Evolutionary conservation across 768 basidiomycete genomes (phyloP), one percentile per base, ranked within the genome.

Genomic region (Scleroderma citrinum): DNA sequence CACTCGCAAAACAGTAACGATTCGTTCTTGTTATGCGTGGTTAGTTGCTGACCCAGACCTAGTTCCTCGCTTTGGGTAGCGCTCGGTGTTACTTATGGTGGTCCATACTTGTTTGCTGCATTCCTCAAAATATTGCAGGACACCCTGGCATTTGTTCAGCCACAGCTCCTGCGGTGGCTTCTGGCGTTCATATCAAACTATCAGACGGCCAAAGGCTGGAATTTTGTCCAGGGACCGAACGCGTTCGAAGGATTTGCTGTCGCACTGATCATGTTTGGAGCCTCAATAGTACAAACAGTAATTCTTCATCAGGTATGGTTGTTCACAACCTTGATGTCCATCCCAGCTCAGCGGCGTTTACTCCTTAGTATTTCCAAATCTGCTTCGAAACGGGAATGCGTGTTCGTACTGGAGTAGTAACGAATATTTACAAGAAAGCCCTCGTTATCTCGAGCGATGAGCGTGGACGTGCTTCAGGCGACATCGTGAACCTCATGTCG

Each of bases 401-500:
- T n/a, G 79, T 96, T 38, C 83, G 92, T 24, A 86, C 90, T 0
- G 94, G 93, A 0, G 77, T 98, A 19, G 81, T 97, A 13, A 83
- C 83, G 1, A 78, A 76, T 3, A 91, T 96, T 45, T 97, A 95
- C 70, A 71, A 81, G 44, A 96, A 97, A 63, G 78, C 92, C 0
- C 73, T 98, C 19, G 76, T 90, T 3, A 77, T 98, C 8, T 90
- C 88, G 2, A 92, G 86, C 57, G 87, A 91, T 50, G 92, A 91
- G 59, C 81, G 87, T 5, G 76, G 78, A 10, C 81, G 90, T 36
- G 78, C 88, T 0, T 82, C 89, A 0, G 94, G 95, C 1, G 93
- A 96, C 62, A 93, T 96, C 31, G 92, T 96, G 54, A 97, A 96
- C 61, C 68, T 95, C 29, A 93, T 94, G 85, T 86, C 85, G 7